Base-by-base conservation (phyloP, 148 eudicot genomes). In the Persicaria maculosa region DNA sequence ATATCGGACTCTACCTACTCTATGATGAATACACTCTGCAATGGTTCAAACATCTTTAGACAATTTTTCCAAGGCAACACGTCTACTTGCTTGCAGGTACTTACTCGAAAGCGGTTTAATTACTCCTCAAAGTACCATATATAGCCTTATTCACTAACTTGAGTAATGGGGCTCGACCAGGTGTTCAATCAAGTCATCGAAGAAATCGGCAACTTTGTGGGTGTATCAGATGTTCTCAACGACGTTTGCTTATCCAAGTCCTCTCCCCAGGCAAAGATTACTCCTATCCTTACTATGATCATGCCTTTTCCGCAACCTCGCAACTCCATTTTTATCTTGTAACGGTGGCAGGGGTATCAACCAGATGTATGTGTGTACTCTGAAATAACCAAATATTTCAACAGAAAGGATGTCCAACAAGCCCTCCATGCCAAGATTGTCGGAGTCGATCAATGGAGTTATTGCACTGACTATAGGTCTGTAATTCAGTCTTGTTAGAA, bases 1-100 rank as follows among this genome's bases (percentile, higher is more conserved):
- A 81, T 93, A 79, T 93, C 97, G 10, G 97, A 93, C 68, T 74
- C 84, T 10, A 87, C 96, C 25, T 83, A 79, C 61, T 80, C 76
- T 0, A 44, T 84, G 10, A 74, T 89, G n/a, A 88, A 76, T 45
- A 58, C 22, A 4, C 76, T 68, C 0, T 90, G 98, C 75, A 91
- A 91, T 81, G 84, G 64, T 17, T 92, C 97, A 67, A 87, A 87
- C 73, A 79, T 90, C 14, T 72, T 82, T 52, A 83, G 97, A 50
- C 95, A 92, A 72, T 11, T 61, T 3, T 71, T 74, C 12, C 53
- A 20, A 6, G 79, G 81, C 40, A 31, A 31, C 4, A 74, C 93
- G 6, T 84, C 82, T 16, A 44, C 74, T n/a, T 88, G 97, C 36
- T n/a, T 78, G 44, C 64, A 57, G 36, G 59, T 68, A 82, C 12